Conservation (phyloP, 495 filamentous ascomycete genomes). For the Penicillium subrubescens region DNA sequence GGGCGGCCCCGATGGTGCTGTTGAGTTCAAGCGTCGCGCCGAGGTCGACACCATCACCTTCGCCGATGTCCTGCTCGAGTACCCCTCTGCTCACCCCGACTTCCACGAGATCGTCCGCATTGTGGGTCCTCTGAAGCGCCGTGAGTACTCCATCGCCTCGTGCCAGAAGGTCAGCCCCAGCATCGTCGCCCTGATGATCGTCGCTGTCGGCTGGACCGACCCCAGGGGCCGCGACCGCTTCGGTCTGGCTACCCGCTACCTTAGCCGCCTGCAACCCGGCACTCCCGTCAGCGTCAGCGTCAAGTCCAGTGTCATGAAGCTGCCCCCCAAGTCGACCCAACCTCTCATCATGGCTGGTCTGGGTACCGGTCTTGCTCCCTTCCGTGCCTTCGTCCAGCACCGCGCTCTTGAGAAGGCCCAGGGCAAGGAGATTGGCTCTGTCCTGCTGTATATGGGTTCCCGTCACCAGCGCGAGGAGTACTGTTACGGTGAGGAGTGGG, state of each 20-base stretch:
- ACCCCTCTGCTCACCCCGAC: slow-evolving; percentile 81
- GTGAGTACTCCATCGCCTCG: slow-evolving; percentile 97
- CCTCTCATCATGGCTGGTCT: slow-evolving; percentile 99
- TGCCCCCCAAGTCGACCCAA: slow-evolving; percentile 79
- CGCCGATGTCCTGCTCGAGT: slow-evolving; percentile 86
- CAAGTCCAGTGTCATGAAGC: slow-evolving; percentile 98
- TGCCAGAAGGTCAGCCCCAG: slow-evolving; percentile 89
- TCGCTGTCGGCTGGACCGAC: slow-evolving; percentile 95
- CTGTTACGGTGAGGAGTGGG: slow-evolving; percentile 98
- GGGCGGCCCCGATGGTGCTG: slow-evolving; percentile 79
- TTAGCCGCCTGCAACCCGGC: slow-evolving; percentile 72
- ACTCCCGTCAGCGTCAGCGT: slow-evolving; percentile 83
- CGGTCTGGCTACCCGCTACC: slow-evolving; percentile 89
- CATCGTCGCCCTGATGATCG: slow-evolving; percentile 90
- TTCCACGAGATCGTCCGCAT: slow-evolving; percentile 92
- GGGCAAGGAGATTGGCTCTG: slow-evolving; percentile 90
- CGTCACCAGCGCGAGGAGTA: slow-evolving; percentile 98
- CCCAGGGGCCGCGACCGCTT: slow-evolving; percentile 84
- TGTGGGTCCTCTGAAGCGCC: slow-evolving; percentile 87
- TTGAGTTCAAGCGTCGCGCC: slow-evolving; percentile 89
- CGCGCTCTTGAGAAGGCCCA: slow-evolving; percentile 95
- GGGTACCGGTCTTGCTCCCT: slow-evolving; percentile 95
- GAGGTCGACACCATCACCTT: slow-evolving; percentile 94
- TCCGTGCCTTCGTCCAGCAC: slow-evolving; percentile 98
- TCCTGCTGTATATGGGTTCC: slow-evolving; percentile 94